Evolutionary conservation across 257 asterid genomes (phyloP).

Genomic region (Haberlea rhodopensis): DNA sequence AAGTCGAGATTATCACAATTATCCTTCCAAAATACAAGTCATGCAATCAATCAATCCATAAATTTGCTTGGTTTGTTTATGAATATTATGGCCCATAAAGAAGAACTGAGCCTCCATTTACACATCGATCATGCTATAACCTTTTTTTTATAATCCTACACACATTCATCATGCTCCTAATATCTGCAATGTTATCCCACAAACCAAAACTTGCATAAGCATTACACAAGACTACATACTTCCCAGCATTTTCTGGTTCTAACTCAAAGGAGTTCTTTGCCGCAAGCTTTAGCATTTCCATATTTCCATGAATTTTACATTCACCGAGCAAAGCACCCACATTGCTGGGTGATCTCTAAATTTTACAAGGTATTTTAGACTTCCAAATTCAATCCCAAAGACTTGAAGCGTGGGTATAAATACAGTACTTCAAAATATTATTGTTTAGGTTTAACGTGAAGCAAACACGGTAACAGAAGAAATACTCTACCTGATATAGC

Average conservation of each 20-base stretch:
- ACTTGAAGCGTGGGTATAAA: too few relatives aligned
- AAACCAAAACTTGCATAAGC: conserved; percentile 82
- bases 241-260: conserved; percentile 84
- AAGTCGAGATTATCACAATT: conserved; percentile 43
- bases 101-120: conserved; percentile 71
- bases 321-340: conserved; percentile 90
- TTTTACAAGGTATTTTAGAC: too few relatives aligned
- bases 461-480: too few relatives aligned
- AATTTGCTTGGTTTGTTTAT: too few relatives aligned
- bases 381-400: too few relatives aligned
- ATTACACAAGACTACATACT: conserved; percentile 77
- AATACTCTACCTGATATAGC: too few relatives aligned
- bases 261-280: conserved; percentile 70
- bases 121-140: conserved; percentile 90
- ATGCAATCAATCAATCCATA: conserved; percentile 46
- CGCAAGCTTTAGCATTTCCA: conserved; percentile 64
- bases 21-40: conserved; percentile 50
- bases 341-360: conserved; percentile 72
- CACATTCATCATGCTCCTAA: conserved; percentile 79
- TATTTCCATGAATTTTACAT: conserved; percentile 71
- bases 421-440: too few relatives aligned
- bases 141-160: conserved; percentile 77
- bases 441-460: too few relatives aligned
- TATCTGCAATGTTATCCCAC: conserved; percentile 79
- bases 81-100: too few relatives aligned